Evolutionary conservation across 176 grass and related monocot genomes (phyloP), one percentile per base, ranked within the genome.

Genomic region (Otatea glauca): DNA sequence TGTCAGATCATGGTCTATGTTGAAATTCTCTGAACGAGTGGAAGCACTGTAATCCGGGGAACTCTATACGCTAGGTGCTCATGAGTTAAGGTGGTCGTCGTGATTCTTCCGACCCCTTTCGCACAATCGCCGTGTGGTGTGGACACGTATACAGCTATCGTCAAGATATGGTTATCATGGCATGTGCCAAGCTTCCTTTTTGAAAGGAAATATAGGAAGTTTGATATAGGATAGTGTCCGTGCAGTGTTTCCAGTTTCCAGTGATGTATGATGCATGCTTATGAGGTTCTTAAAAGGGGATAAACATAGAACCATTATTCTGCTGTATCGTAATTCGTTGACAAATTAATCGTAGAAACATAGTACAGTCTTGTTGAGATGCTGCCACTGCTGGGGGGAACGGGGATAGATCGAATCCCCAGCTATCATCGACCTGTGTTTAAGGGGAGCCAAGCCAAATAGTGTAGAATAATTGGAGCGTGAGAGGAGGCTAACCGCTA

Each of bases 1-100:
- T 84, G 53, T 92, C 95, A 4, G 92, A 97, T 75, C 74, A 83
- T 18, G 91, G 93, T 27, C 63, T 84, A 10, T 97, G 95, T 74
- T 93, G 87, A 94, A 80, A 89, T 50, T 44, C 51, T 16, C 11
- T 70, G 11, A 48, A 81, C 18, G 18, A 48, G 41, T 55, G 56
- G 35, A 65, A 10, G 47, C 68, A 16, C 72, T 5, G 6, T 55
- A 18, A 21, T 55, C 53, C 18, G 2, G 18, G 53, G 53, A 55
- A 27, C 48, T 32, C 21, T 61, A 9, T 53, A 13, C 14, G 75
- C 7, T 53, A 14, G 23, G 34, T 35, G 39, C 17, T 51, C 78
- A 82, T 70, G 25, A 17, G 63, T 75, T 74, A 29, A 35, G 78
- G 63, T 8, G 87, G 78, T 88, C 38, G 81, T 69, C 15, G 80